Evolutionary conservation across 73 alveolate species (phyloP).

Genomic region (Blepharisma stoltei): DNA sequence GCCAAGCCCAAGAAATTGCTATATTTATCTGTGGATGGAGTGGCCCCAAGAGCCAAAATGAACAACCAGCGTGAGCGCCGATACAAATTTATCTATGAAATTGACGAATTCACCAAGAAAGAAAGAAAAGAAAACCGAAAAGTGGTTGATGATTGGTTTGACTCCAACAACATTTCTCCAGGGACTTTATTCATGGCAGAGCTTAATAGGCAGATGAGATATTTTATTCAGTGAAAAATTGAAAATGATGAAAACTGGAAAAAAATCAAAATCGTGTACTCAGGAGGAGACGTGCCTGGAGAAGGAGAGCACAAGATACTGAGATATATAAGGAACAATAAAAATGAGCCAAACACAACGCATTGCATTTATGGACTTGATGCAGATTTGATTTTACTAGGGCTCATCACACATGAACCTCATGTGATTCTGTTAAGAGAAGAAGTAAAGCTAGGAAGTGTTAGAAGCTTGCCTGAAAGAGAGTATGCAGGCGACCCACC

Average conservation of each 20-base stretch:
- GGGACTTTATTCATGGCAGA: slow-evolving; percentile 97
- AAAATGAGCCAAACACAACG: slow-evolving; percentile 71
- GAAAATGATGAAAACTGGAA: slow-evolving; percentile 75
- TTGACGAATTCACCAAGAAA: slow-evolving; percentile 53
- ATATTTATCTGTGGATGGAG: slow-evolving; percentile 94
- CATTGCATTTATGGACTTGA: slow-evolving; percentile 98
- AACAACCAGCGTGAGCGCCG: slow-evolving; percentile 96
- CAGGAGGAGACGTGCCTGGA: slow-evolving; percentile 97
- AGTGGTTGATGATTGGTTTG: slow-evolving; percentile 63
- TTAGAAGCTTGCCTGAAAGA: slow-evolving; percentile 39
- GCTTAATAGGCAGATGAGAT: slow-evolving; percentile 75
- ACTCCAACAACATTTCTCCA: slow-evolving; percentile 91
- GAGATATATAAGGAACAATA: slow-evolving; percentile 81
- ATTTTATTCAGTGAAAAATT: slow-evolving; percentile 79
- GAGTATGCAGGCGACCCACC: slow-evolving; percentile 46
- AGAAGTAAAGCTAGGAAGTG: slow-evolving; percentile 61
- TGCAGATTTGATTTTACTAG: slow-evolving; percentile 98
- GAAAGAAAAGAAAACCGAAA: slow-evolving; percentile 59
- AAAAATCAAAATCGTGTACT: slow-evolving; percentile 74
- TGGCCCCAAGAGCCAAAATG: slow-evolving; percentile 99
- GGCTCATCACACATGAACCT: slow-evolving; percentile 88
- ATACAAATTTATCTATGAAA: slow-evolving; percentile 79
- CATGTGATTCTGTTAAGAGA: slow-evolving; percentile 91
- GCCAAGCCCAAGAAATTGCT: slow-evolving; percentile 88
- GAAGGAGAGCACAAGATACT: slow-evolving; percentile 99